Percentiles rank a stretch among this genome's conserved stretches.
Evolutionary conservation across 2,329 filamentous ascomycete genomes (phyloP).

Genomic region (Exophiala sideris): DNA sequence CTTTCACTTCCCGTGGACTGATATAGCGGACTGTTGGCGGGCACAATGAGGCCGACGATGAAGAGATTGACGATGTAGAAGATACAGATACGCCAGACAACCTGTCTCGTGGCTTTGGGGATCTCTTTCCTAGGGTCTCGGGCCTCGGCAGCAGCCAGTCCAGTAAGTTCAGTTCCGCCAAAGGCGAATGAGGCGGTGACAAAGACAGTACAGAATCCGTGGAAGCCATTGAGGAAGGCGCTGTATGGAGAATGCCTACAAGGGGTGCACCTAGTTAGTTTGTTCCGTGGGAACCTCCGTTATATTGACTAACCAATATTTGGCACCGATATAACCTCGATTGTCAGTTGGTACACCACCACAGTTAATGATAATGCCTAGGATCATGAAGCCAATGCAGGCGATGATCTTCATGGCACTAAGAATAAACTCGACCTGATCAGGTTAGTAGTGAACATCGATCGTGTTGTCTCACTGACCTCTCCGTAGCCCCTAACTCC

Average conservation of each 20-base stretch:
- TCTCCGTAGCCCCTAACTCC: slow-evolving; percentile 50
- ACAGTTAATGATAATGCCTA: slow-evolving; percentile 80
- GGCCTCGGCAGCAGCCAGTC: slow-evolving; percentile 52
- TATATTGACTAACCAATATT: slow-evolving; percentile 30
- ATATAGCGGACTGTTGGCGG: slow-evolving; percentile 32
- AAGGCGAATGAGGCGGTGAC: slow-evolving; percentile 55
- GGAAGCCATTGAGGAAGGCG: slow-evolving; percentile 47
- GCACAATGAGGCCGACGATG: slow-evolving; percentile 45
- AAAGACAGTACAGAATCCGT: slow-evolving; percentile 56
- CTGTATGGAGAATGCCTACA: slow-evolving; percentile 31
- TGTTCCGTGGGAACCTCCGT: too few relatives aligned
- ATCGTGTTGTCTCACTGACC: slow-evolving; percentile 13
- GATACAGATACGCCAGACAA: slow-evolving; percentile 50
- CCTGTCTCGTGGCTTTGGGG: slow-evolving; percentile 48
- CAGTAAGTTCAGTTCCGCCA: slow-evolving; percentile 54
- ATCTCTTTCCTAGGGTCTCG: slow-evolving; percentile 49
- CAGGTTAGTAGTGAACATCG: neutral
- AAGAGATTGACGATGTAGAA: slow-evolving; percentile 49
- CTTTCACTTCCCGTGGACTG: slow-evolving; percentile 37
- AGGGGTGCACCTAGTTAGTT: too few relatives aligned
- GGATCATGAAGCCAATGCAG: slow-evolving; percentile 65
- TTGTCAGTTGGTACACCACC: slow-evolving; percentile 53
- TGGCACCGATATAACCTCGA: slow-evolving; percentile 40
- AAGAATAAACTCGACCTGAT: slow-evolving; percentile 55
- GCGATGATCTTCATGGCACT: slow-evolving; percentile 57